Evolutionary conservation across 257 asterid genomes (phyloP).

Genomic region (Ilex aquifolium): DNA sequence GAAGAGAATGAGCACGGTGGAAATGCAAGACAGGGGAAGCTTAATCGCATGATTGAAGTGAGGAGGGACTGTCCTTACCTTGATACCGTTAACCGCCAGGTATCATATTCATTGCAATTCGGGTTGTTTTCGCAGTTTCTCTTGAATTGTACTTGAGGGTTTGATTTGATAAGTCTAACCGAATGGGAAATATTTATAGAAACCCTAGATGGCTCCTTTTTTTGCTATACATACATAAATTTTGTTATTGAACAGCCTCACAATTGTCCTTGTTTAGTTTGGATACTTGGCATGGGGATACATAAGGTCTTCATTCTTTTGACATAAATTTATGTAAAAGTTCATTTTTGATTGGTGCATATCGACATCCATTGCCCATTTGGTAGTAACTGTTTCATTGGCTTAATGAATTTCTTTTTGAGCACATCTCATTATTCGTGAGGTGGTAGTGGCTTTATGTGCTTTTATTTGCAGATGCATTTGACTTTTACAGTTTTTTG

Average conservation of each 20-base stretch:
- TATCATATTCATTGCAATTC: constrained; percentile 12
- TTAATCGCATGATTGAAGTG: constrained; percentile 56
- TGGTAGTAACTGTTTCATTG: not conserved
- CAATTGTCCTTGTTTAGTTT: too few species aligned
- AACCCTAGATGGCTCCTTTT: too few species aligned
- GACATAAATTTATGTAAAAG: not conserved
- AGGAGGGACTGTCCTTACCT: constrained; percentile 97
- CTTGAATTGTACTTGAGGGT: not conserved
- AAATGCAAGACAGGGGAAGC: constrained; percentile 26
- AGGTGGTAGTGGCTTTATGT: not conserved
- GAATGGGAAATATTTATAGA: not conserved
- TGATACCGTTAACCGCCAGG: constrained; percentile 97
- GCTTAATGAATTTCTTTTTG: not conserved
- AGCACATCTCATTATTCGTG: not conserved
- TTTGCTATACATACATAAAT: too few species aligned
- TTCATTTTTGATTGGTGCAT: not conserved
- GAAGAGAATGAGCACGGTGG: constrained; percentile 31
- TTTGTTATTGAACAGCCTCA: not conserved
- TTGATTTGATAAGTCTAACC: not conserved
- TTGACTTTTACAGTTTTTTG: not conserved
- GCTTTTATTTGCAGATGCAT: not conserved
- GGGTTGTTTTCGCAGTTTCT: not conserved
- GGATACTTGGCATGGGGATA: too few species aligned
- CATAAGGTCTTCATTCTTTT: too few species aligned
- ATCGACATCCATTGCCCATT: not conserved